Evolutionary conservation across 176 grass and related monocot species (phyloP).

Genomic region (Olyra latifolia): DNA sequence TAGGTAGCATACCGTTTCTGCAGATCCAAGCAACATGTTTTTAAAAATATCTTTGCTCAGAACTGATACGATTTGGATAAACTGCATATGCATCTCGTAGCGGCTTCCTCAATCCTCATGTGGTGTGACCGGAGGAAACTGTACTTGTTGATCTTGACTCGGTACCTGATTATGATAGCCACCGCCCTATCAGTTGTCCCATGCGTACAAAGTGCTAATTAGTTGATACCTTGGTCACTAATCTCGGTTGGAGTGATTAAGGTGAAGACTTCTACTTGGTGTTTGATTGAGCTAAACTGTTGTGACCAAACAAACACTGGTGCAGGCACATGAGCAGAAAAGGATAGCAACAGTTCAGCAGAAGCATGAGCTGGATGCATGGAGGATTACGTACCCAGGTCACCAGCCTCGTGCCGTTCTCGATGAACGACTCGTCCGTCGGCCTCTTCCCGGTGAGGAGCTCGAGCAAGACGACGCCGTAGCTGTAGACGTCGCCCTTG

Average conservation of each 20-base stretch:
- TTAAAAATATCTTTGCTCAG: too few species aligned
- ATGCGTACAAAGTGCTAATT: background rate
- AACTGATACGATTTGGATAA: too few species aligned
- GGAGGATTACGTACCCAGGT: conserved; percentile 62
- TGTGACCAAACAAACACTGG: background rate
- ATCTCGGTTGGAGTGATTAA: background rate
- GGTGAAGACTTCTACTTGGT: background rate
- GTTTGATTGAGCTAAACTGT: background rate
- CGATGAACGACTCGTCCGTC: conserved; percentile 72
- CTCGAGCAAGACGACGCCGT: conserved; percentile 78
- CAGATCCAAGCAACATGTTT: too few species aligned
- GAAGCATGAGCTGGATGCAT: background rate
- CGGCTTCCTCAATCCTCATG: too few species aligned
- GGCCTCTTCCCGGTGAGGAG: conserved; percentile 81
- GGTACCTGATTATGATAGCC: conserved; percentile 15
- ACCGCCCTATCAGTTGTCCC: background rate
- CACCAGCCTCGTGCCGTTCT: conserved; percentile 69
- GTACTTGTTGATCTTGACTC: background rate
- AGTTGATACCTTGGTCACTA: background rate
- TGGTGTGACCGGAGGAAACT: too few species aligned
- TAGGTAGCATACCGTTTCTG: background rate
- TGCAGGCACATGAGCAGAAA: background rate
- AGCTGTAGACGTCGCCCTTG: conserved; percentile 93
- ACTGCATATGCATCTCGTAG: too few species aligned
- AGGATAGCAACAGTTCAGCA: background rate